Base-by-base conservation (phyloP, 2,329 filamentous ascomycete species). In the Fusarium tricinctum region DNA sequence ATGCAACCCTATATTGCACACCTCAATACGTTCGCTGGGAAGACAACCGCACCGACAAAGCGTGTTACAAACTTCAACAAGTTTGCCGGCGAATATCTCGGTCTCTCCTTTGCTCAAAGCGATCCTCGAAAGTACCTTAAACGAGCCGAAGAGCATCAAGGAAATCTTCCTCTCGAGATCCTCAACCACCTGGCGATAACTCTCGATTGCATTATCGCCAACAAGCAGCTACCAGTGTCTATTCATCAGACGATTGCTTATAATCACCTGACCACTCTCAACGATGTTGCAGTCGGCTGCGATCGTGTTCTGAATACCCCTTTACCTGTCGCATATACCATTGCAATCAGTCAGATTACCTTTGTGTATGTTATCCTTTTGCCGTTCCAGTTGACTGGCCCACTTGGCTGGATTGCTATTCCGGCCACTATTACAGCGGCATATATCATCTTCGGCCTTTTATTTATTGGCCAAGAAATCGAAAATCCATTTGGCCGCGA, bases 401-500 rank as follows among this genome's bases (percentile, higher is more conserved):
- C 80, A 5, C 86, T 97, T 2, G 76, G 79, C 12, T 96, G 91
- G 91, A 85, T 94, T 66, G 90, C 92, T 9, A 94, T 96, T 67
- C 92, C 92, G 0, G 92, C 89, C 28, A 91, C 89, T 38, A 82
- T 94, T 14, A 84, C 83, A 3, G 90, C 90, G 2, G 89, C 91
- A 2, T 95, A 95, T 77, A 95, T 96, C 70, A 95, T 96, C 76
- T 87, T 96, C 56, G 92, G 91, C 19, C 87, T 96, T 22, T 78
- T 85, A 30, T 81, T 86, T 64, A 95, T 95, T 72, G 92, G 92
- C 33, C 88, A 88, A 66, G 92, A 96, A 78, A 91, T 96, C 67
- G 92, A 96, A 78, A 93, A 96, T 73, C 92, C 92, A 2, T 96
- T 96, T 77, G 92, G 92, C 52, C 84, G 89, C 66, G 92, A 95